Base-by-base conservation (phyloP, 345 rosid species). In the Hypericum perforatum region DNA sequence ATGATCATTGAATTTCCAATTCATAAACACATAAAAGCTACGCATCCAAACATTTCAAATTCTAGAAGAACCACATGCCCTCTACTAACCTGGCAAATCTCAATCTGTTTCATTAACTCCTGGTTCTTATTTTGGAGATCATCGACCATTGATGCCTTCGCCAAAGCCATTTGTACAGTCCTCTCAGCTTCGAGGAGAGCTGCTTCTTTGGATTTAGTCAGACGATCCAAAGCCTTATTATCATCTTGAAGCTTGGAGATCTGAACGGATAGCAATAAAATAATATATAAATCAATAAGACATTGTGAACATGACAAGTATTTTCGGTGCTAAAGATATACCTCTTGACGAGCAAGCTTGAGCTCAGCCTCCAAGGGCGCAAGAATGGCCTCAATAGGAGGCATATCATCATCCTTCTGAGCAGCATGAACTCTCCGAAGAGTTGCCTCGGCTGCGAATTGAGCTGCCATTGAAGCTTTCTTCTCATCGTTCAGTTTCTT, bases 371-470 rank as follows among this genome's bases (percentile, higher is more conserved):
- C 74, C 11, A 75, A 62, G 8, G 80, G 80, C 29, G 80, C 32
- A 29, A 75, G 72, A 46, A 75, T 75, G 60, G 80, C 80, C 70
- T 75, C 80, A 47, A 71, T 75, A 29, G 80, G 80, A 63, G 80
- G 80, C 80, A 75, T 75, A 15, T 75, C 80, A 41, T 75, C 80
- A 41, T 75, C 80, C 60, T 71, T 75, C 54, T 75, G 76, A 16
- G 80, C 80, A 53, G 80, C 76, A 65, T 76, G 80, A 36, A 69
- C 77, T 56, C 80, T 71, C 60, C 80, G 66, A 55, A 76, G 77
- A 2, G 80, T 72, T 41, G 77, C 80, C 61, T 76, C 80, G 3
- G 77, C 80, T 50, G 77, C 77, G 72, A 72, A 76, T 58, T 76
- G 80, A 39, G 75, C 77, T 47, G 80, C 80, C 52, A 76, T 49